phyloP scores from a whole-genome alignment of 1,139 yeast genomes.

The Taphrina communis region DNA sequence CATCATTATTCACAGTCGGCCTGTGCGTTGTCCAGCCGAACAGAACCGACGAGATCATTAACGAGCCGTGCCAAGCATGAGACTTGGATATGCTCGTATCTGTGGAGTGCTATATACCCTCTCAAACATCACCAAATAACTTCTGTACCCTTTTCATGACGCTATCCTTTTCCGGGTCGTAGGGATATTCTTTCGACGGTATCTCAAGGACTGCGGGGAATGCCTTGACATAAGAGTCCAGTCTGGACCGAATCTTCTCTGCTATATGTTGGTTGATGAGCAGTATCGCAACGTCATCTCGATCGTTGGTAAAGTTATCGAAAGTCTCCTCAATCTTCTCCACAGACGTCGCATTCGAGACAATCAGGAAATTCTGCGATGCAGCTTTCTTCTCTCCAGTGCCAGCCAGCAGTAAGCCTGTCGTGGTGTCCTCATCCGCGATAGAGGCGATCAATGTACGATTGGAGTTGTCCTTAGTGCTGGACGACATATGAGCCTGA shows the following conservation, averaged over 20 bases:
- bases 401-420: conserved; percentile 95
- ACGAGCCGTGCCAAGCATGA: background rate
- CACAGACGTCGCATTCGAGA: conserved; percentile 61
- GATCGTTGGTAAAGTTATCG: conserved; percentile 69
- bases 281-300: conserved; percentile 91
- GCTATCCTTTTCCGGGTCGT: conserved; percentile 97
- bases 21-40: no score
- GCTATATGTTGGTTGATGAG: conserved; percentile 94
- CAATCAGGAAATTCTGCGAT: conserved; percentile 79
- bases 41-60: no score
- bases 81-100: background rate
- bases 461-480: conserved; percentile 31
- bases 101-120: background rate
- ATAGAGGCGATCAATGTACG: conserved; percentile 33
- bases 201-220: conserved; percentile 96
- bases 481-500: conserved; percentile 3
- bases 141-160: conserved; percentile 85
- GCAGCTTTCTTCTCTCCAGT: conserved; percentile 79
- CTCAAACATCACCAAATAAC: conserved; percentile 41
- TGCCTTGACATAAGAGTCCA: conserved; percentile 84
- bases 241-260: conserved; percentile 79
- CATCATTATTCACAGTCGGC: no score
- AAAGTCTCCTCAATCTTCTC: conserved; percentile 67
- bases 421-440: conserved; percentile 70
- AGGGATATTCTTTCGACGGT: conserved; percentile 98